phyloP scores from a whole-genome alignment of 2,329 filamentous ascomycete genomes.

The Malbranchea cinnamomea region DNA sequence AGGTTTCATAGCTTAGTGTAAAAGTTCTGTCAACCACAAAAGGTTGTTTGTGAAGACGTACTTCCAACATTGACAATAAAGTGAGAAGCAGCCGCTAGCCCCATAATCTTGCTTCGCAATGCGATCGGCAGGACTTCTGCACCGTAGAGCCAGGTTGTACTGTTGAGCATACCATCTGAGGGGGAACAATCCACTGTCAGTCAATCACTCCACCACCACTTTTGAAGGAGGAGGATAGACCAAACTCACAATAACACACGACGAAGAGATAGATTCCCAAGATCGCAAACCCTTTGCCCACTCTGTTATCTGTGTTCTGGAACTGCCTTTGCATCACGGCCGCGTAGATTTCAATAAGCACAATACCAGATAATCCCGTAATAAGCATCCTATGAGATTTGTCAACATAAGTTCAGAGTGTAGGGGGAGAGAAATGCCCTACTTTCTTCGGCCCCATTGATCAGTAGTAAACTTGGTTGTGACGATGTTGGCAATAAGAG shows the following conservation, averaged over 20 bases:
- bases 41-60: conserved; percentile 14
- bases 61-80: conserved; percentile 40
- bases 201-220: too few species aligned
- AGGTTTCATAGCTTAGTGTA: too few species aligned
- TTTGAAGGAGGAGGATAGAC: conserved; percentile 5
- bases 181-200: too few species aligned
- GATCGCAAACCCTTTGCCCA: conserved; percentile 46
- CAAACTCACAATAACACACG: conserved; percentile 35
- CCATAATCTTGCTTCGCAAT: conserved; percentile 41
- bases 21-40: conserved; percentile 2
- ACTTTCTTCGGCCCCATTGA: conserved; percentile 44
- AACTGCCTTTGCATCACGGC: conserved; percentile 45
- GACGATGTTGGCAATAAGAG: conserved; percentile 36
- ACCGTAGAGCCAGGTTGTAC: conserved; percentile 41
- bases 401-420: conserved; percentile 1
- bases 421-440: conserved; percentile 10
- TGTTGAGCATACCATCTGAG: conserved; percentile 38
- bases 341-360: conserved; percentile 44
- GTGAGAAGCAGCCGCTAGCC: conserved; percentile 38
- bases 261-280: conserved; percentile 46
- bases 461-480: conserved; percentile 40
- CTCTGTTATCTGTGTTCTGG: conserved; percentile 38
- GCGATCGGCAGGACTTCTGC: conserved; percentile 40
- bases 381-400: conserved; percentile 37
- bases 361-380: conserved; percentile 35